Percentiles rank a stretch among this genome's conserved stretches.
phyloP scores from a whole-genome alignment of 225 moss, liverwort and hornwort species.

The Marchantia paleacea region DNA sequence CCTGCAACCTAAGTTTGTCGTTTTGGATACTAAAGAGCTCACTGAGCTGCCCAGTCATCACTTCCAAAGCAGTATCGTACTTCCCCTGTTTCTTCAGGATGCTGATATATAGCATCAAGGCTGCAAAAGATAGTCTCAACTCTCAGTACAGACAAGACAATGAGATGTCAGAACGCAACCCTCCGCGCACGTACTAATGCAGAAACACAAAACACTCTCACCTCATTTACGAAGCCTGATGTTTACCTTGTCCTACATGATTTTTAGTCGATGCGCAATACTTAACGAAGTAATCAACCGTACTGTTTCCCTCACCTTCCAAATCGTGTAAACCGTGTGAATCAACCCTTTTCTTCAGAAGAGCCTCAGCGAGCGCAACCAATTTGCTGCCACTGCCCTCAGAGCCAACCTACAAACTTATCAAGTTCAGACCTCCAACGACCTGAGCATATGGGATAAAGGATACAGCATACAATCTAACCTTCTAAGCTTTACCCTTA shows the following conservation, averaged over 20 bases:
- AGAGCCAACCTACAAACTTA: constrained; percentile 49
- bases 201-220: too few species aligned
- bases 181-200: background rate
- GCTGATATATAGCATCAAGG: constrained; percentile 76
- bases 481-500: background rate
- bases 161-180: background rate
- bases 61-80: constrained; percentile 63
- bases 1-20: constrained; percentile 93
- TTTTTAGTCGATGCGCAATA: too few species aligned
- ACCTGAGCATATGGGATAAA: constrained; percentile 43
- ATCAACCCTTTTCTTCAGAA: constrained; percentile 70
- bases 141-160: background rate
- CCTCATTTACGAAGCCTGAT: too few species aligned
- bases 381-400: constrained; percentile 46
- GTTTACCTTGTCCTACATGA: too few species aligned
- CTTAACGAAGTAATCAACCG: background rate
- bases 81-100: constrained; percentile 80
- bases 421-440: constrained; percentile 48
- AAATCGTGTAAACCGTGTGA: constrained; percentile 68
- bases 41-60: constrained; percentile 66
- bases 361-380: constrained; percentile 79
- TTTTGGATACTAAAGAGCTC: constrained; percentile 73
- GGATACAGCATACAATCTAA: constrained; percentile 20
- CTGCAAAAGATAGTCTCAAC: constrained; percentile 22
- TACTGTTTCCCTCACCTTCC: constrained; percentile 58